Conservation (phyloP, 2,329 filamentous ascomycete species). For the Xylogone sp. region DNA sequence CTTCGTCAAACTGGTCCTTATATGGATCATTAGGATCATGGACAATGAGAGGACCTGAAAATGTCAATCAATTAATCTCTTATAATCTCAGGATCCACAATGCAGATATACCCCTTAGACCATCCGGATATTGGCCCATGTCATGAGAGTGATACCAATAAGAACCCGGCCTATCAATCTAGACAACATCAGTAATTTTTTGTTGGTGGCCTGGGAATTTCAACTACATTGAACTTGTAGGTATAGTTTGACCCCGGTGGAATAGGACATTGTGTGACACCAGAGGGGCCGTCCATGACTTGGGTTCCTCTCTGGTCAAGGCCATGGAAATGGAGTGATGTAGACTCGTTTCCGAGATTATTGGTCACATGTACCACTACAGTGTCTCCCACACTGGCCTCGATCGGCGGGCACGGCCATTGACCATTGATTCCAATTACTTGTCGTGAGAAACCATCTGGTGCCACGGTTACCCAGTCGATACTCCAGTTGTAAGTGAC, state of each 20-base stretch:
- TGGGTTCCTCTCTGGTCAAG: conserved; percentile 49
- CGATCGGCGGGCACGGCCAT: conserved; percentile 57
- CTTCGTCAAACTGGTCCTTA: conserved; percentile 46
- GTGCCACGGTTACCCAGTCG: conserved; percentile 36
- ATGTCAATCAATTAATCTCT: too few relatives aligned
- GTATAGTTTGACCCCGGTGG: conserved; percentile 15
- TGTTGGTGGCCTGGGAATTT: too few relatives aligned
- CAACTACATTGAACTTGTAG: conserved; percentile 32
- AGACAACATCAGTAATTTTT: too few relatives aligned
- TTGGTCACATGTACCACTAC: conserved; percentile 47
- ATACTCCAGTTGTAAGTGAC: conserved; percentile 31
- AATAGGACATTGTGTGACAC: conserved; percentile 35
- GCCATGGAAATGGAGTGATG: conserved; percentile 56
- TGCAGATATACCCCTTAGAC: conserved; percentile 49
- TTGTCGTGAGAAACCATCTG: conserved; percentile 38
- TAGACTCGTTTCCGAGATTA: conserved; percentile 47
- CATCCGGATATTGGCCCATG: conserved; percentile 63
- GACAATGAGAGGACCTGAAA: conserved; percentile 42
- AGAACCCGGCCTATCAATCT: conserved; percentile 35
- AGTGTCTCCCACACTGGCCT: conserved; percentile 47
- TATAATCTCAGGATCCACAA: too few relatives aligned
- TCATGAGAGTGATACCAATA: conserved; percentile 64
- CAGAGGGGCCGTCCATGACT: conserved; percentile 55
- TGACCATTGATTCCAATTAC: conserved; percentile 57
- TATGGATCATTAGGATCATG: conserved; percentile 53